Percentiles rank a stretch among this genome's conserved stretches.
Evolutionary conservation across 208 protist species (phyloP).

Genomic region (Lotmaria passim): DNA sequence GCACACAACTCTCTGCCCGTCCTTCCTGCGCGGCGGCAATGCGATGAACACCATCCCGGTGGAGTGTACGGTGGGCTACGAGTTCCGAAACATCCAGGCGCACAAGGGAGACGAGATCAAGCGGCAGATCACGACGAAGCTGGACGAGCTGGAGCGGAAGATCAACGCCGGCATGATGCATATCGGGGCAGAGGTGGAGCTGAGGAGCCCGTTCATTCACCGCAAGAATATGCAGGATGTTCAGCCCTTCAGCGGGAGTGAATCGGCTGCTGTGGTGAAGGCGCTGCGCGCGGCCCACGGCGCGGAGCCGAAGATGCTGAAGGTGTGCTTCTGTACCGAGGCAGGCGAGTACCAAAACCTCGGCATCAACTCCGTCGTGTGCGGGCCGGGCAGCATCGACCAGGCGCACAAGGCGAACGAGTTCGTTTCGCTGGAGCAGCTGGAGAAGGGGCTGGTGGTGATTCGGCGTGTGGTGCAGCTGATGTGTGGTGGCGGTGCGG

Average conservation of each 20-base stretch:
- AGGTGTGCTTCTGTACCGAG: conserved; percentile 69
- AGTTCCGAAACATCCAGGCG: conserved; percentile 61
- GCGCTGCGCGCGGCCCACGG: conserved; percentile 31
- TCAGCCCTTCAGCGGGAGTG: conserved; percentile 33
- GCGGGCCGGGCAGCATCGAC: conserved; percentile 64
- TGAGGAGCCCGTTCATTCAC: conserved; percentile 8
- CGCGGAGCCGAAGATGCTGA: conserved; percentile 16
- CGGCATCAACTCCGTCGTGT: conserved; percentile 64
- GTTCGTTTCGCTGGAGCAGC: conserved; percentile 62
- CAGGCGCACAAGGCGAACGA: conserved; percentile 76
- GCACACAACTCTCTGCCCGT: conserved; percentile 47
- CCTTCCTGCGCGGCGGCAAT: conserved; percentile 43
- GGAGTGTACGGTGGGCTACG: conserved; percentile 44
- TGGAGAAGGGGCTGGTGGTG: conserved; percentile 46
- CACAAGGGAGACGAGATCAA: conserved; percentile 32
- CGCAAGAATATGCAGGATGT: conserved; percentile 28
- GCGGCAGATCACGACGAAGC: conserved; percentile 36
- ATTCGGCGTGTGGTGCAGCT: conserved; percentile 40
- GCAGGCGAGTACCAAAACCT: conserved; percentile 51
- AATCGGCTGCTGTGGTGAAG: conserved; percentile 33
- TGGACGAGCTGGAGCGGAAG: conserved; percentile 33
- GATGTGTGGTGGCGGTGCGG: conserved; percentile 28
- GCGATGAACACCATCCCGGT: conserved; percentile 66
- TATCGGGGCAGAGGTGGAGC: not conserved
- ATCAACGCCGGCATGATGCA: conserved; percentile 18